Evolutionary conservation across 2,329 filamentous ascomycete species (phyloP), one percentile per base, ranked within the genome.

Genomic region (Penicillium hesseltinei): DNA sequence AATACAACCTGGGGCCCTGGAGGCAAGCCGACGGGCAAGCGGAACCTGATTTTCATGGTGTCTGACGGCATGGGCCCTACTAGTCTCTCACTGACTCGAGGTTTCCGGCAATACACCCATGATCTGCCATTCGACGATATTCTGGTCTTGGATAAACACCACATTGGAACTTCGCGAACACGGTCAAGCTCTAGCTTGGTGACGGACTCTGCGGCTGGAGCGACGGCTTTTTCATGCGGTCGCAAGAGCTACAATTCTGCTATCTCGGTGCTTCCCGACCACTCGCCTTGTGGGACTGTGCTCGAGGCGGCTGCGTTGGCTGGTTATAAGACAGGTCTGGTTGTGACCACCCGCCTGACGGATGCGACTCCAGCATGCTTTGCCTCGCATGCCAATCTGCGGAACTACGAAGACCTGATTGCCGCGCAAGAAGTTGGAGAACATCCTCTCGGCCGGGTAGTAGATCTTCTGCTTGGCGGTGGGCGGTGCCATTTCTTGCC

Each of bases 61-160:
- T 96, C 91, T 0, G 94, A 99, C 74, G 94, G 94, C 69, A 99
- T 99, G 94, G 94, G 94, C 0, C 94, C 94, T 8, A 91, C 94
- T 9, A 93, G 91, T 66, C 81, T 99, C 53, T 89, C 89, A 27
- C 76, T 99, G 72, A 96, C 94, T 7, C 84, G 94, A 56, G 90
- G 87, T 71, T 99, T 89, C 78, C 86, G 90, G 64, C 94, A 99
- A 75, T 84, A 88, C 65, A 82, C 87, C 54, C 83, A 90, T 39
- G 85, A 82, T 5, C 81, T 95, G n/a, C 87, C 90, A 0, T 84
- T 84, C 64, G 84, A 88, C 67, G 86, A 96, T 68, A 87, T 87
- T 19, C 82, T 99, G 50, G 82, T 87, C 2, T 83, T 99, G 50
- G 94, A 99, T 73, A 82, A 88, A 70, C 90, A 97, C 75, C 85